Evolutionary conservation across 2,329 filamentous ascomycete species (phyloP).

Genomic region (Fusarium haematococcum): DNA sequence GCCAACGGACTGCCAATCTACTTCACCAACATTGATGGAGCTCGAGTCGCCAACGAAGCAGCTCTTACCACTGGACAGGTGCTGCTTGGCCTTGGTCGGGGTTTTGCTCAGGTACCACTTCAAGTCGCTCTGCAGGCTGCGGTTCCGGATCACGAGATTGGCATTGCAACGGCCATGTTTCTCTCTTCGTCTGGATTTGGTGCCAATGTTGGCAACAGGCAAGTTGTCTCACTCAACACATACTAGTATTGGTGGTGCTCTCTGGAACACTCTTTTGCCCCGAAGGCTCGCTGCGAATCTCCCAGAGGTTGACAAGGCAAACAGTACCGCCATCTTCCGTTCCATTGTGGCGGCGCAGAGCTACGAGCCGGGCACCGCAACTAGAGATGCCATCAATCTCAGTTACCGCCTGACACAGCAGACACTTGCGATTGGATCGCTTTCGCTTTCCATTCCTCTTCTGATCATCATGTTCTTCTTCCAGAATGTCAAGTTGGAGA

Average conservation of each 20-base stretch:
- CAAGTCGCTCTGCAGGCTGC: slow-evolving; percentile 28
- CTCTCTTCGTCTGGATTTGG: slow-evolving; percentile 27
- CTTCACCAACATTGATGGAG: slow-evolving; percentile 24
- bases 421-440: slow-evolving; percentile 27
- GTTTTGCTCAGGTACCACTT: slow-evolving; percentile 13
- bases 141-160: slow-evolving; percentile 22
- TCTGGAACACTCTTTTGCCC: slow-evolving; percentile 31
- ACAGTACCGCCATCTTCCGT: slow-evolving; percentile 21
- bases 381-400: slow-evolving; percentile 6
- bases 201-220: slow-evolving; percentile 23
- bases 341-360: slow-evolving; percentile 24
- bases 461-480: slow-evolving; percentile 13
- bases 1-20: slow-evolving; percentile 29
- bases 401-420: slow-evolving; percentile 30
- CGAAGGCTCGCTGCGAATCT: slow-evolving; percentile 6
- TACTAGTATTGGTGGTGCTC: slow-evolving; percentile 27
- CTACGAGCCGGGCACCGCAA: slow-evolving; percentile 12
- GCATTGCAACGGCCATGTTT: slow-evolving; percentile 26
- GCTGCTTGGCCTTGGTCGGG: slow-evolving; percentile 23
- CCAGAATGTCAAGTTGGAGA: slow-evolving; percentile 22
- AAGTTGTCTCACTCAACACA: not conserved
- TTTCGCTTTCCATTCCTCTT: slow-evolving; percentile 10
- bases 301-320: not conserved
- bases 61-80: slow-evolving; percentile 31
- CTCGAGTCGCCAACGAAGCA: slow-evolving; percentile 24